Evolutionary conservation across 1,139 yeast genomes (phyloP).

Genomic region (Saccharomyces hybrid): DNA sequence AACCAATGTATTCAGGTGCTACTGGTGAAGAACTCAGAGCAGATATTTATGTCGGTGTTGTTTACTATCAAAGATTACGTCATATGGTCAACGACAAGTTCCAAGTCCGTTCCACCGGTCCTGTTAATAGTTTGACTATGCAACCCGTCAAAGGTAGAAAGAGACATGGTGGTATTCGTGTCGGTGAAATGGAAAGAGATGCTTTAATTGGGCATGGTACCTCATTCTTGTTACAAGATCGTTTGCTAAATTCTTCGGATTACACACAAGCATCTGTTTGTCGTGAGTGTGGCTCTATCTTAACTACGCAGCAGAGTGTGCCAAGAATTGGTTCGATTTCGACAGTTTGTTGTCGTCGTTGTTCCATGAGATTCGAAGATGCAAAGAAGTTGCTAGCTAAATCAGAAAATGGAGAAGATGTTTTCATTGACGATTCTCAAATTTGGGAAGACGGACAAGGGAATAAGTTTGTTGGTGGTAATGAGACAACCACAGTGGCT

Average conservation of each 20-base stretch:
- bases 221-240: constrained; percentile 90
- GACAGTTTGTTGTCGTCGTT: constrained; percentile 79
- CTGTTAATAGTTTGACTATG: constrained; percentile 93
- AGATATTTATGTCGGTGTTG: constrained; percentile 93
- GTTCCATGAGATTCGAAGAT: constrained; percentile 61
- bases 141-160: constrained; percentile 99
- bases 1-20: constrained; percentile 97
- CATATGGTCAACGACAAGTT: constrained; percentile 99
- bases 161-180: constrained; percentile 99
- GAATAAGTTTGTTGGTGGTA: constrained; percentile 83
- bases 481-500: constrained; percentile 85
- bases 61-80: constrained; percentile 94
- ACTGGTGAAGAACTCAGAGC: constrained; percentile 97
- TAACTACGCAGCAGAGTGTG: constrained; percentile 82
- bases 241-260: constrained; percentile 91
- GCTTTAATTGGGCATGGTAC: constrained; percentile 98
- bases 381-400: constrained; percentile 36
- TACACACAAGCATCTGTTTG: constrained; percentile 88
- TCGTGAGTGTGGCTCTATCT: constrained; percentile 85
- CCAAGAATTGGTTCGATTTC: constrained; percentile 83
- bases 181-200: constrained; percentile 99
- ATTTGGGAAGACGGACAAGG: constrained; percentile 98
- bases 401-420: constrained; percentile 30
- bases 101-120: constrained; percentile 98
- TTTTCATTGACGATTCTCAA: constrained; percentile 60